Base-by-base conservation (phyloP, 148 eudicot species). In the Persicaria tinctoria region DNA sequence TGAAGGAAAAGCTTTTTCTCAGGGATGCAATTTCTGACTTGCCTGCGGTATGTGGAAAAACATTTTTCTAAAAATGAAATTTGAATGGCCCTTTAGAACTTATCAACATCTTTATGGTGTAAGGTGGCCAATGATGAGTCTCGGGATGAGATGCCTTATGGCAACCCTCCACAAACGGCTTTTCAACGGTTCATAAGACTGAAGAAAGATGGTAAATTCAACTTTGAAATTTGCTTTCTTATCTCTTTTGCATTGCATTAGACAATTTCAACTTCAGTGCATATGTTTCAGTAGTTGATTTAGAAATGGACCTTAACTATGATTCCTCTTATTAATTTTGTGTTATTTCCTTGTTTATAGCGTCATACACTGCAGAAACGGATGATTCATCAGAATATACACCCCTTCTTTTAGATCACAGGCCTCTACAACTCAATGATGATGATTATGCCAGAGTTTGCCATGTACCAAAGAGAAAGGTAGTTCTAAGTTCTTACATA, bases 1-100 rank as follows among this genome's bases (percentile, higher is more conserved):
- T 94, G 69, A 83, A 89, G 76, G 72, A 76, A 45, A 84, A 88
- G 56, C 84, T 94, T 8, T 79, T 79, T 2, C 90, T 94, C 16
- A 80, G 78, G 6, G 96, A 91, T 80, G 97, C 93, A 6, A 86
- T 94, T 41, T 88, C 96, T 62, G 97, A 94, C 73, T 88, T 94
- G 7, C 98, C 98, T 14, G 77, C 78, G 60, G 98, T 93, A 88
- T 70, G 74, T 45, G 50, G n/a, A 20, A 14, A 46, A 17, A 32
- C 41, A 32, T 32, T 32, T 32, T 32, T 32, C 41, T 32, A 32
- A 32, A 32, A 32, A 32, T 32, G 41, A 32, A 32, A 32, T 32
- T 32, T 32, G 41, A 32, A 32, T 32, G 41, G 41, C 41, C 41
- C 41, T 32, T 32, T 32, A 32, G 41, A 2, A 32, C 41, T 32